Percentiles rank a stretch among this genome's conserved stretches.
These are phyloP conservation scores for Eucalyptus pauciflora DNA, from an alignment of 345 rosid genomes.

Conservation along the genomic window DNA sequence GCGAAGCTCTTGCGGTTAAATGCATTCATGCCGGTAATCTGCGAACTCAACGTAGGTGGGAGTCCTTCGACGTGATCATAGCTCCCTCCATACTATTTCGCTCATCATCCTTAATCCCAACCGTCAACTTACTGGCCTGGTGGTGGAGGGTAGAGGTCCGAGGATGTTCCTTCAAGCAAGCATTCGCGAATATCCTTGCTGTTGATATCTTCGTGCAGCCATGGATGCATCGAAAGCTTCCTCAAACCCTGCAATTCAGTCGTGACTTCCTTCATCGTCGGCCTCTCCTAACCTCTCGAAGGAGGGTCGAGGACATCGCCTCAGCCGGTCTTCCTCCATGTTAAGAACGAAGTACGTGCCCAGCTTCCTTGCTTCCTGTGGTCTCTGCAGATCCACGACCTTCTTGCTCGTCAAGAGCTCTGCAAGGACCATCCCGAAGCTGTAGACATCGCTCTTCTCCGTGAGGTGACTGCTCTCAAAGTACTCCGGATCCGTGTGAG, in stretches of 20 bases:
- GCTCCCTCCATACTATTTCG: neutral
- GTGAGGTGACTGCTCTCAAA: conserved; percentile 3
- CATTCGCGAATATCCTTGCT: neutral
- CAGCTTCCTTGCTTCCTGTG: conserved; percentile 4
- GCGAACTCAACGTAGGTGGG: neutral
- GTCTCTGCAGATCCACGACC: neutral
- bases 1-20: neutral
- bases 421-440: conserved; percentile 14
- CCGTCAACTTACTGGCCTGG: neutral
- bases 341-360: neutral
- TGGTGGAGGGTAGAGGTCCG: neutral
- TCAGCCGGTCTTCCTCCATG: neutral
- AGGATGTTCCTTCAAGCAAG: neutral
- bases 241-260: conserved; percentile 7
- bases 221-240: neutral
- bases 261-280: conserved; percentile 1
- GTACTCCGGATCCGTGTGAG: conserved; percentile 25
- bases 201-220: neutral
- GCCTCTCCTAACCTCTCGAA: conserved; percentile 3
- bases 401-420: conserved; percentile 26
- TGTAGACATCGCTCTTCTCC: conserved; percentile 20
- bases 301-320: neutral
- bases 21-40: neutral
- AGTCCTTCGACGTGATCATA: neutral
- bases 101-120: neutral